Base-by-base conservation (phyloP, 495 filamentous ascomycete species). In the Neurospora sp. region DNA sequence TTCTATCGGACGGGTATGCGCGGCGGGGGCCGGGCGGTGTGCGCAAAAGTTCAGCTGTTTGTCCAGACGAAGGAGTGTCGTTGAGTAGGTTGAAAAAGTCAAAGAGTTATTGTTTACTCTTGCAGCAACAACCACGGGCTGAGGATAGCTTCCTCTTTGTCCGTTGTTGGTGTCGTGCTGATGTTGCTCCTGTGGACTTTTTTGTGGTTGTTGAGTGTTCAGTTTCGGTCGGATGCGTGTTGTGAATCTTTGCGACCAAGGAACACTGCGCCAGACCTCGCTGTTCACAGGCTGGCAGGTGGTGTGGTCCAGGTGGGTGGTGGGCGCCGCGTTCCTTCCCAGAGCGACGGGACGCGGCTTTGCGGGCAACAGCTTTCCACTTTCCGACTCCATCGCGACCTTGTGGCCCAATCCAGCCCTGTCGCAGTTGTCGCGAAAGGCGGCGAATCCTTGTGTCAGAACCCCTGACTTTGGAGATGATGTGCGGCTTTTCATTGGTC, bases 361-460 rank as follows among this genome's bases (percentile, higher is more conserved):
- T 59, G 48, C 48, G 48, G 48, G 20, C 48, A 59, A 59, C 48
- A 54, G 46, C 46, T 54, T 46, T 44, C 41, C 41, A 46, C 44
- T 46, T 46, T 46, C 42, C 18, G 42, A n/a, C n/a, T 10, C 44
- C 44, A 46, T 27, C 20, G 46, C 46, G 46, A 27, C 46, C 46
- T 23, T 54, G 20, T 54, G 46, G 46, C 46, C 46, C 46, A 54
- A 59, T 59, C 48, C 20, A 75, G 62, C 75, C 75, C 70, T 46
- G 42, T 46, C 42, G 42, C 42, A 46, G 42, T 46, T 75, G 76
- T 77, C 76, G 72, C 73, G 73, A 69, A 72, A 75, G 75, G 75
- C 48, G 20, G 20, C 48, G 48, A 59, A 59, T 59, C 48, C 76
- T 31, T 35, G 76, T 72, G 74, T 77, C 74, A 74, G 74, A 74